Evolutionary conservation across 345 rosid species (phyloP), one percentile per base, ranked within the genome.

Genomic region (Sapria himalayana): DNA sequence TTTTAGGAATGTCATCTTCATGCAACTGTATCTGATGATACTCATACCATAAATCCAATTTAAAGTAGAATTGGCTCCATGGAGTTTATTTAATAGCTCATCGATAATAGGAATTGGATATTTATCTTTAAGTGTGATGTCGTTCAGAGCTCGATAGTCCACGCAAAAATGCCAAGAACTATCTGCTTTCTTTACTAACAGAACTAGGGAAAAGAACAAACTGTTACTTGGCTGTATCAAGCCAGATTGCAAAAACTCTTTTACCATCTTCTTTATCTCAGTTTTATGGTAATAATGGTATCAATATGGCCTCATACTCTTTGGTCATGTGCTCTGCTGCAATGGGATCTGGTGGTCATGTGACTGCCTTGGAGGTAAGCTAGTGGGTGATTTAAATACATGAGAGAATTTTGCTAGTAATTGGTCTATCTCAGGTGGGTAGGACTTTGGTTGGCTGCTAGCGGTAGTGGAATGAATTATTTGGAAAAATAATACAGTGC

Each of bases 41-140:
- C 13, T 23, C 41, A 12, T 14, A n/a, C 2, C 17, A 11, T 2
- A 37, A 14, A 14, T 37, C 41, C 7, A 19, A 15, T 1, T 37
- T 37, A n/a, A 23, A 18, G 12, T 17, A 37, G 6, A n/a, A 37
- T 37, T 37, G 9, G 41, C 23, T 16, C 41, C 41, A 37, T 37
- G 41, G 0, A 37, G n/a, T 18, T n/a, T n/a, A n/a, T n/a, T n/a
- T n/a, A n/a, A n/a, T n/a, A n/a, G n/a, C n/a, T n/a, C n/a, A n/a
- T n/a, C 20, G 22, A 18, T 37, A 21, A 4, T 17, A 14, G 8
- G 20, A 37, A 7, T 37, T 23, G 1, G 18, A 14, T 12, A 37
- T 38, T n/a, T n/a, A n/a, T n/a, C n/a, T n/a, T n/a, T n/a, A n/a
- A n/a, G n/a, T n/a, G n/a, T n/a, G n/a, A n/a, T n/a, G n/a, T n/a